phyloP scores from a whole-genome alignment of 2,329 filamentous ascomycete species.

The Davidsoniella australis region DNA sequence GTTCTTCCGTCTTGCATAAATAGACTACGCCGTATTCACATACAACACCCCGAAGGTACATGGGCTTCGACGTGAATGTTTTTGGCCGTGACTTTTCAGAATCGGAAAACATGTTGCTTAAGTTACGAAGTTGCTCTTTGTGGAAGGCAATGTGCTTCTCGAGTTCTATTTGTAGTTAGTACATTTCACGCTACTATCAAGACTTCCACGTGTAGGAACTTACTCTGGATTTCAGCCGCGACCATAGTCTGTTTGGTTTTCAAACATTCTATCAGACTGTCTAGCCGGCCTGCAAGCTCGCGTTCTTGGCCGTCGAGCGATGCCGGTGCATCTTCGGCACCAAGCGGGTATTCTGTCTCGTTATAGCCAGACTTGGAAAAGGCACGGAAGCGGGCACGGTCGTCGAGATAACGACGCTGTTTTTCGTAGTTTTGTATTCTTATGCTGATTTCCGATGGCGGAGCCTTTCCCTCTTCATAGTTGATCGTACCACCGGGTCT shows the following conservation, averaged over 20 bases:
- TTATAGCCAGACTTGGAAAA: constrained; percentile 24
- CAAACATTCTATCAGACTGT: constrained; percentile 19
- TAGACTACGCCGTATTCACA: constrained; percentile 31
- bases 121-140: constrained; percentile 21
- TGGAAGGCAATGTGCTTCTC: constrained; percentile 6
- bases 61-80: constrained; percentile 28
- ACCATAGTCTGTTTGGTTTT: constrained; percentile 14
- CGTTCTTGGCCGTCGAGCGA: constrained; percentile 21
- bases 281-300: constrained; percentile 15
- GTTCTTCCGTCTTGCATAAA: constrained; percentile 28
- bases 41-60: constrained; percentile 34
- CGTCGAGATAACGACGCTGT: constrained; percentile 21
- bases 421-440: constrained; percentile 14
- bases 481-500: neutral
- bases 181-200: neutral
- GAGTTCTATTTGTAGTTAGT: constrained; percentile 2
- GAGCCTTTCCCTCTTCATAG: neutral
- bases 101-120: constrained; percentile 24
- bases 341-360: constrained; percentile 20
- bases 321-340: constrained; percentile 24
- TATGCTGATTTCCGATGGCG: neutral
- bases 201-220: neutral
- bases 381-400: constrained; percentile 20
- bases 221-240: constrained; percentile 2
- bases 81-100: constrained; percentile 23